These are phyloP conservation scores for Oemleria cerasiformis DNA, from an alignment of 306 rosid species.

Conservation along the genomic window DNA sequence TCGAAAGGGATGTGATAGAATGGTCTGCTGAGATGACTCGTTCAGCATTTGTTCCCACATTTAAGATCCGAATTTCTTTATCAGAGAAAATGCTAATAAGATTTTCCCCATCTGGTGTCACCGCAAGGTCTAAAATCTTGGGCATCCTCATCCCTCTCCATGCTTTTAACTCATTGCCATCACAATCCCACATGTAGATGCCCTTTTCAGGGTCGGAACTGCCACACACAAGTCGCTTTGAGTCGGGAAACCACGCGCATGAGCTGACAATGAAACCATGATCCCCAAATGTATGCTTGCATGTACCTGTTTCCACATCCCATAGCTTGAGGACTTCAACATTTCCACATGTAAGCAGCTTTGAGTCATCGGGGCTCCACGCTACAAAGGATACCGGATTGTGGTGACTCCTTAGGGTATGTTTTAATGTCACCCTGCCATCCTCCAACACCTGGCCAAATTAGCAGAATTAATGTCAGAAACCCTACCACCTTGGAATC, in stretches of 20 bases:
- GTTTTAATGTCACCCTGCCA: slow-evolving; percentile 49
- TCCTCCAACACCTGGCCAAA: slow-evolving; percentile 68
- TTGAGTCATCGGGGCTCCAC: slow-evolving; percentile 94
- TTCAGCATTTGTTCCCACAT: slow-evolving; percentile 57
- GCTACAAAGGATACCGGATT: slow-evolving; percentile 80
- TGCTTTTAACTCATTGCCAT: slow-evolving; percentile 70
- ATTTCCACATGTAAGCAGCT: slow-evolving; percentile 90
- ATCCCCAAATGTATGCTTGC: slow-evolving; percentile 83
- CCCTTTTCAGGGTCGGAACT: slow-evolving; percentile 81
- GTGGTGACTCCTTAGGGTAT: slow-evolving; percentile 66
- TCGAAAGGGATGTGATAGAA: slow-evolving; percentile 55
- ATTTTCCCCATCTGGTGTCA: slow-evolving; percentile 77
- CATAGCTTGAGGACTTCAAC: slow-evolving; percentile 83
- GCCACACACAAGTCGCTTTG: slow-evolving; percentile 81
- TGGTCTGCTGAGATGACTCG: slow-evolving; percentile 67
- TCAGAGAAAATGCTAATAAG: slow-evolving; percentile 78
- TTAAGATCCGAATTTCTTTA: slow-evolving; percentile 66
- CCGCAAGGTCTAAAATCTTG: slow-evolving; percentile 75
- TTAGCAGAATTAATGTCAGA: slow-evolving; percentile 20
- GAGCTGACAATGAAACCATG: slow-evolving; percentile 82
- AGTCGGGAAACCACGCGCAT: slow-evolving; percentile 96
- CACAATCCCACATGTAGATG: slow-evolving; percentile 84
- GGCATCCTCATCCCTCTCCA: slow-evolving; percentile 93
- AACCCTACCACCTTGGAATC: slow-evolving; percentile 9
- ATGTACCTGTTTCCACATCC: slow-evolving; percentile 89